Evolutionary conservation across 1,284 basidiomycete genomes (phyloP), one percentile per base, ranked within the genome.

Genomic region (Hortiboletus rubellus): DNA sequence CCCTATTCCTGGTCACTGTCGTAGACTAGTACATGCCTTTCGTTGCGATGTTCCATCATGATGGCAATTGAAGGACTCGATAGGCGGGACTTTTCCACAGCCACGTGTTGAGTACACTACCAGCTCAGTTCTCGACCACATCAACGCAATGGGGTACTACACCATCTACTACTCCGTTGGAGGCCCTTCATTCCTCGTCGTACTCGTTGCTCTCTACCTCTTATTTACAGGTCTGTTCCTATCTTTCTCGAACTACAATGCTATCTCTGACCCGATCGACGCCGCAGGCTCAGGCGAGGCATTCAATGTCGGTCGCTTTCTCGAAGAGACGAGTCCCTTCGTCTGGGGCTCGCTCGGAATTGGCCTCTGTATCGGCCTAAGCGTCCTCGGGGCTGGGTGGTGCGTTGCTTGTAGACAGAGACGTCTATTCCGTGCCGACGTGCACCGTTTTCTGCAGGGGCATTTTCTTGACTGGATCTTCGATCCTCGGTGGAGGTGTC

Each of bases 351-450:
- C 94, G 59, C 83, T 87, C 7, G 97, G 96, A 11, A 91, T 98
- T 57, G 95, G 91, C 37, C 80, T 98, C 44, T 97, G 94, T 71
- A 94, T 98, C 60, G 96, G 97, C 3, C 72, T 99, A 46, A 95
- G 92, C 66, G 96, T 98, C 7, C 77, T 95, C 7, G 96, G 96
- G 57, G 96, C 96, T 46, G 96, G 92, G 75, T 98, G 96, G 96
- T 96, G 59, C 62, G 90, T 81, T 41, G 15, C 15, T 45, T 46
- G 17, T 48, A 0, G 45, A 55, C 40, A 31, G 22, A 34, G 38
- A 12, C 37, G n/a, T 42, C 45, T 31, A 9, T n/a, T 31, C 33
- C 18, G 14, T 22, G 60, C 65, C 49, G 12, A 65, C 38, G 8
- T 14, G 5, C 7, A 3, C 15, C 37, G 14, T 31, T 46, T 27